Percentiles rank a stretch among this genome's conserved stretches.
These are phyloP conservation scores for Schwanniomyces sp. DNA, from an alignment of 805 yeast genomes.

Conservation along the genomic window DNA sequence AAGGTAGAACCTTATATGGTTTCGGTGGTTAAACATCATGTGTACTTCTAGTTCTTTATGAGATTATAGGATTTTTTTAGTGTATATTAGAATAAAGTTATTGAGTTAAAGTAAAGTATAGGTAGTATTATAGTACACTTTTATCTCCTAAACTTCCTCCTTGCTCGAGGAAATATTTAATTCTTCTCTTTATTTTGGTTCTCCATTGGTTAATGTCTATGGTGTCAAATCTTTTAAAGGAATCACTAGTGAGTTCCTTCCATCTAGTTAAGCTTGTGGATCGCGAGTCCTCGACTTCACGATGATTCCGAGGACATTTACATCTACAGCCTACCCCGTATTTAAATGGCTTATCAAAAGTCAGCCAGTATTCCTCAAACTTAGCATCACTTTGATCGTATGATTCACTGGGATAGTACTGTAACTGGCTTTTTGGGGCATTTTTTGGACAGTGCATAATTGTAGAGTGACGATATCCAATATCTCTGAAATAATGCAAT, in stretches of 20 bases:
- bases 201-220: constrained; percentile 26
- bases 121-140: constrained; percentile 2
- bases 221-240: constrained; percentile 16
- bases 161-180: constrained; percentile 16
- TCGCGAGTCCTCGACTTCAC: constrained; percentile 58
- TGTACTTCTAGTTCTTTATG: constrained; percentile 12
- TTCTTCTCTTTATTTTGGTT: constrained; percentile 14
- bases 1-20: constrained; percentile 99
- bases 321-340: constrained; percentile 84
- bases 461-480: constrained; percentile 83
- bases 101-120: not conserved
- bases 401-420: constrained; percentile 33
- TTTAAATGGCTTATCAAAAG: constrained; percentile 26
- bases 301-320: constrained; percentile 56
- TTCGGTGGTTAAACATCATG: constrained; percentile 84
- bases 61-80: constrained; percentile 10
- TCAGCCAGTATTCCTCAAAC: constrained; percentile 32
- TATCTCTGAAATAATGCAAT: constrained; percentile 87
- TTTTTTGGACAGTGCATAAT: constrained; percentile 80
- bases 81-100: constrained; percentile 24
- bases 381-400: constrained; percentile 19
- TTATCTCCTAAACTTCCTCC: constrained; percentile 23
- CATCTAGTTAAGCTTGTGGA: constrained; percentile 54
- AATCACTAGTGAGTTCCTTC: constrained; percentile 40
- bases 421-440: constrained; percentile 50